Base-by-base conservation (phyloP, 768 basidiomycete species). In the Suillus decipiens region DNA sequence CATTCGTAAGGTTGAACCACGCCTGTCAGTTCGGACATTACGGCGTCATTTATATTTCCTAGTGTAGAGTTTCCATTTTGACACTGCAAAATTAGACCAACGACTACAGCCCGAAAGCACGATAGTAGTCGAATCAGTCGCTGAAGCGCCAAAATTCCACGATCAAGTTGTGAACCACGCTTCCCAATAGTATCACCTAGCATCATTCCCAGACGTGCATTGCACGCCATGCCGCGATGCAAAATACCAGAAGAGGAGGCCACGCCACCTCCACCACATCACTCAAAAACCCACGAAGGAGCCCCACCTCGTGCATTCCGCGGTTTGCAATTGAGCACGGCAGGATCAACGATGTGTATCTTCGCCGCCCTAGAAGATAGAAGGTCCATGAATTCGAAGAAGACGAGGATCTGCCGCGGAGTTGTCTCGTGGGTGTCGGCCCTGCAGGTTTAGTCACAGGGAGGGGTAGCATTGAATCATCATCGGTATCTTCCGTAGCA, bases 251-350 rank as follows among this genome's bases (percentile, higher is more conserved):
- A 2, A 79, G 54, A 12, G 79, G 75, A 62, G 69, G 71, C 79
- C 79, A 81, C 39, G 76, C 78, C 15, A 78, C 74, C 10, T 60
- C 68, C n/a, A 70, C 59, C 17, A 76, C 68, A 42, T 81, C 79
- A 41, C 61, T 61, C 19, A 68, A 9, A 28, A 71, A 72, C 17
- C 76, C 80, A 11, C 67, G 65, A 47, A 79, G 15, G 14, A 75
- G 33, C 2, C 76, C 72, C 39, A 41, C 71, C 54, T 71, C 66
- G 24, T 64, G 70, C 60, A 50, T 6, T 53, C 28, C 22, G 43
- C 28, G 67, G 33, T 67, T 62, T 17, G 19, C 12, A 60, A 55
- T 68, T 41, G 28, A 54, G 58, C 65, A 67, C 6, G 51, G 71
- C 53, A 67, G 70, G 24, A 64, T 63, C 33, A 75, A n/a, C 12